phyloP scores from a whole-genome alignment of 2,329 filamentous ascomycete species.

The Macrophomina tecta region DNA sequence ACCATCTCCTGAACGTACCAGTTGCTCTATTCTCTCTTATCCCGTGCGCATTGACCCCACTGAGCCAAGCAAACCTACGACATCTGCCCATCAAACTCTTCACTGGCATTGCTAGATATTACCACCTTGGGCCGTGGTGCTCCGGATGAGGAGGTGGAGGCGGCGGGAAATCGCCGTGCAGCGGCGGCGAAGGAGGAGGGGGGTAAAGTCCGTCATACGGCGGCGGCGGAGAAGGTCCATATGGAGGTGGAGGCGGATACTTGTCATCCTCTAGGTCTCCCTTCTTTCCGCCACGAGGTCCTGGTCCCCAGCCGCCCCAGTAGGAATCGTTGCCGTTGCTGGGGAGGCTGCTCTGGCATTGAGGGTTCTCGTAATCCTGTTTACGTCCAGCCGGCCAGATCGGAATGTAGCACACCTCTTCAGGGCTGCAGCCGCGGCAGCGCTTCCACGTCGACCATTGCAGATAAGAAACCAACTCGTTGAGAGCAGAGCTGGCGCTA shows the following conservation, averaged over 20 bases:
- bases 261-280: constrained; percentile 6
- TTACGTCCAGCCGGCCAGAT: constrained; percentile 66
- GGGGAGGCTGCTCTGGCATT: constrained; percentile 41
- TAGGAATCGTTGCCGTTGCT: constrained; percentile 17
- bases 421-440: constrained; percentile 58
- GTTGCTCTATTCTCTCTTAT: not conserved
- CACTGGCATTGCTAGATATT: not conserved
- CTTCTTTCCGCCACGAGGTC: constrained; percentile 5
- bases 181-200: not conserved
- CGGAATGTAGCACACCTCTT: constrained; percentile 66
- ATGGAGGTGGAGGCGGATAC: constrained; percentile 21
- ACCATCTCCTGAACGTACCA: not conserved
- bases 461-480: constrained; percentile 56
- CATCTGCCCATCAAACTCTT: not conserved
- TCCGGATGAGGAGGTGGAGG: constrained; percentile 1
- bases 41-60: too few species aligned
- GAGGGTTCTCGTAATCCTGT: constrained; percentile 61
- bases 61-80: too few species aligned
- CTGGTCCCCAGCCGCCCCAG: constrained; percentile 19
- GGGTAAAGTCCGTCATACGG: not conserved
- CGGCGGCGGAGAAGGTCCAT: not conserved
- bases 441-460: constrained; percentile 67
- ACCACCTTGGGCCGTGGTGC: not conserved
- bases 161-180: not conserved
- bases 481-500: constrained; percentile 42